Percentiles rank a stretch among this genome's conserved stretches.
These are phyloP conservation scores for Lecanicillium sp. DNA, from an alignment of 2,329 filamentous ascomycete genomes.

Conservation along the genomic window DNA sequence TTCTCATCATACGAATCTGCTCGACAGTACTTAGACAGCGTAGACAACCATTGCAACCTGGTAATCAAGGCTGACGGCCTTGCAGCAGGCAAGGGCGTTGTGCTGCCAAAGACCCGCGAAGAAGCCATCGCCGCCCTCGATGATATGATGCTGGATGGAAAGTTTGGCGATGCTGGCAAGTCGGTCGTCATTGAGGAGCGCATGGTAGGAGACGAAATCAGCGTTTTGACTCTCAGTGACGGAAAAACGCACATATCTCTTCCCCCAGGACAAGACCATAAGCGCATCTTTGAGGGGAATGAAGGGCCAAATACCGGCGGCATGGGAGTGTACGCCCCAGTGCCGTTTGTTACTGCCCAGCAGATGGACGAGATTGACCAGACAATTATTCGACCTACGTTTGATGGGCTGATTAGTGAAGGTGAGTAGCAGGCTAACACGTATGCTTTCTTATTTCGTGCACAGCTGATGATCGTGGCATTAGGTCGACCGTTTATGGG, in stretches of 20 bases:
- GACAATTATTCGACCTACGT: conserved; percentile 53
- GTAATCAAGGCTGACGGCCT: conserved; percentile 72
- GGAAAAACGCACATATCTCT: conserved; percentile 57
- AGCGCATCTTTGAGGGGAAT: conserved; percentile 61
- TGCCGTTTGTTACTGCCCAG: conserved; percentile 43
- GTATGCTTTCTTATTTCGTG: too few species aligned
- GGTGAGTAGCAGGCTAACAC: too few species aligned
- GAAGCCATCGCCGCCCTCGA: conserved; percentile 57
- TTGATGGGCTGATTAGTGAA: conserved; percentile 54
- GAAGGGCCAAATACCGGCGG: conserved; percentile 65
- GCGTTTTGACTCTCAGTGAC: conserved; percentile 61
- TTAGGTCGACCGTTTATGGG: conserved; percentile 48
- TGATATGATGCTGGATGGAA: conserved; percentile 60
- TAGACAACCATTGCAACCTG: conserved; percentile 41
- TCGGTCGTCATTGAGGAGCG: conserved; percentile 69
- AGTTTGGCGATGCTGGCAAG: conserved; percentile 59
- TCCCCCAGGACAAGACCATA: conserved; percentile 67
- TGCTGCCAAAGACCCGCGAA: conserved; percentile 32
- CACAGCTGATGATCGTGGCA: too few species aligned
- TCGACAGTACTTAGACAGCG: conserved; percentile 50
- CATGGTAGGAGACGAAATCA: conserved; percentile 62
- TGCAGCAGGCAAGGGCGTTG: conserved; percentile 63
- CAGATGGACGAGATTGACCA: conserved; percentile 50
- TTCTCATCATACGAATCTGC: conserved; percentile 57
- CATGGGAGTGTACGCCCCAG: conserved; percentile 68